Base-by-base conservation (phyloP, 768 basidiomycete genomes). In the Leucosporidium yakuticum region DNA sequence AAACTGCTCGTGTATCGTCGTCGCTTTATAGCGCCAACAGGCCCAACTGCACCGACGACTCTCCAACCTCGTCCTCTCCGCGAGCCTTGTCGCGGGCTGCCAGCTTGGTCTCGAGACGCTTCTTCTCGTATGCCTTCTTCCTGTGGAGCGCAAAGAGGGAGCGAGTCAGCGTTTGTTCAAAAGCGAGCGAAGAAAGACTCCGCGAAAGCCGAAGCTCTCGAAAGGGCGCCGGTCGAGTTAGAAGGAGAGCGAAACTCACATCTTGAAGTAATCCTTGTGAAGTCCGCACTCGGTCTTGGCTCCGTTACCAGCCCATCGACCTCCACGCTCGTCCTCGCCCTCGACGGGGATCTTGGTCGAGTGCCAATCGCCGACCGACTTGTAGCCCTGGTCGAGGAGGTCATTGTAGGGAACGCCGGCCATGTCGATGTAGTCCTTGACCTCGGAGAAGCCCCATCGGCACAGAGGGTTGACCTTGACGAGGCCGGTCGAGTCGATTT, bases 291-390 rank as follows among this genome's bases (percentile, higher is more conserved):
- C 95, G 3, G 91, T 91, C 83, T 98, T 99, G 68, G 83, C 82
- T 32, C 69, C 71, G 77, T 84, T 87, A 9, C 89, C 91, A 4
- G 88, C 87, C 96, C 96, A 99, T 63, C 96, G 81, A 1, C 95
- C 95, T 2, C 88, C 86, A 31, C 96, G 84, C 80, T 99, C 96
- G 6, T 83, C 84, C 0, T 77, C 79, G 12, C 74, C 72, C 12
- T 75, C 69, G 44, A 77, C 74, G 15, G 80, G 80, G 20, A 71
- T 60, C n/a, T 78, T 79, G 0, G 96, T 99, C 69, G 91, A 94
- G 80, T 99, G 96, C 90, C 94, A 95, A 79, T 99, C 96, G 5
- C 96, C 96, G 70, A 99, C 86, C 76, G 90, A 92, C 74, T 87
- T 88, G 81, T 98, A 99, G 4, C 96, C 96, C 77, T 91, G 86